These are phyloP conservation scores for Fusarium goolgardi DNA, from an alignment of 2,329 filamentous ascomycete genomes.

Conservation along the genomic window DNA sequence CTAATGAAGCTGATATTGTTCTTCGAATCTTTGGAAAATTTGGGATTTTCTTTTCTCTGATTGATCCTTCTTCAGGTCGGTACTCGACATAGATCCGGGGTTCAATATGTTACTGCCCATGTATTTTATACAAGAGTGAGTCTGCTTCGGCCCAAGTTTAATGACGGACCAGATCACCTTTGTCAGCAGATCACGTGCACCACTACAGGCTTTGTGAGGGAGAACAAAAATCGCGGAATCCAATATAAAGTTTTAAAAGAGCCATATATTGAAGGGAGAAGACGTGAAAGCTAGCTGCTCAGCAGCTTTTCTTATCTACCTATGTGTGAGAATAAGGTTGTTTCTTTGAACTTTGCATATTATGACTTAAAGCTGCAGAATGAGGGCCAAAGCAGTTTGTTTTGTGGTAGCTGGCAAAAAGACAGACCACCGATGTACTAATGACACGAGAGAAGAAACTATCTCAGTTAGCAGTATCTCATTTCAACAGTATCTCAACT, in stretches of 20 bases:
- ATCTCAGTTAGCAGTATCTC: neutral
- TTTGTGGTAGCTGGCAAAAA: neutral
- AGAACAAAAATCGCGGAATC: neutral
- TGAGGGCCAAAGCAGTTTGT: neutral
- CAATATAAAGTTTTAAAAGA: neutral
- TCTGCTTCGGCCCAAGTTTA: slow-evolving; percentile 25
- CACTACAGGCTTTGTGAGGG: neutral
- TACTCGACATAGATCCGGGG: slow-evolving; percentile 11
- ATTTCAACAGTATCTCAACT: neutral
- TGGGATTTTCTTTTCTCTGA: slow-evolving; percentile 2
- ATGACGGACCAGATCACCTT: slow-evolving; percentile 10
- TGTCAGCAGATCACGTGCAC: slow-evolving; percentile 38
- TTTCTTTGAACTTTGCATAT: too few relatives aligned
- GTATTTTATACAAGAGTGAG: slow-evolving; percentile 41
- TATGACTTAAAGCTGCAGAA: too few relatives aligned
- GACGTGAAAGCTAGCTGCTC: too few relatives aligned
- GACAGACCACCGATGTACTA: neutral
- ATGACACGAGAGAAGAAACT: neutral
- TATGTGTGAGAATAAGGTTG: too few relatives aligned
- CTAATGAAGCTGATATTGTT: neutral
- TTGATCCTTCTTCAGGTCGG: neutral
- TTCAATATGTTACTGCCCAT: slow-evolving; percentile 24
- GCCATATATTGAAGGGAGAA: neutral
- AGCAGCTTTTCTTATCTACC: too few relatives aligned
- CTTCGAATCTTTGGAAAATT: neutral